Conservation (phyloP, 208 protist species). For the Acanthamoeba royreba region DNA sequence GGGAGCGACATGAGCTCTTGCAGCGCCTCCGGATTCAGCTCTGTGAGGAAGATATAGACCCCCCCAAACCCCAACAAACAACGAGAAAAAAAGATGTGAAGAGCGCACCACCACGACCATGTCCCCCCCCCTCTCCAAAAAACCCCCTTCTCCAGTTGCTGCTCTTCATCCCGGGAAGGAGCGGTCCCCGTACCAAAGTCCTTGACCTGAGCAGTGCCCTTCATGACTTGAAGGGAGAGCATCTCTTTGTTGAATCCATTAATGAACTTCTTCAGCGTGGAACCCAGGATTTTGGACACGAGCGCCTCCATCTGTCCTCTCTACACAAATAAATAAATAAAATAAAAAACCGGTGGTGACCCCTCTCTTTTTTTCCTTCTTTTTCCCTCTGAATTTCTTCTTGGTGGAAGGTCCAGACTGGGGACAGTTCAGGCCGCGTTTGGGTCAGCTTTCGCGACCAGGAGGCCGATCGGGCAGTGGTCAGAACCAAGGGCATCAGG, state of each 20-base stretch:
- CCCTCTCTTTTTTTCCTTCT: neutral
- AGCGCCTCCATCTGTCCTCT: neutral
- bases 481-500: neutral
- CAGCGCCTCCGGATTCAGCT: neutral
- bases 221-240: neutral
- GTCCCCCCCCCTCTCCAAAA: no score
- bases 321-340: no score
- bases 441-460: neutral
- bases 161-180: neutral
- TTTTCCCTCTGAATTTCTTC: neutral
- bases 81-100: no score
- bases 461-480: slow-evolving; percentile 22
- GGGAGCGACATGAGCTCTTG: neutral
- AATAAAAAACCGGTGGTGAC: no score
- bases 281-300: neutral
- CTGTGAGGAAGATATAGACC: no score
- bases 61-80: no score
- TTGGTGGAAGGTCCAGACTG: no score
- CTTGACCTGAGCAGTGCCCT: neutral
- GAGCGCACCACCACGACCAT: no score
- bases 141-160: neutral
- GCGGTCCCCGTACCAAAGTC: neutral
- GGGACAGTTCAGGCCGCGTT: no score
- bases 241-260: slow-evolving; percentile 29
- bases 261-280: neutral